These are phyloP conservation scores for Rhizophora mangle DNA, from an alignment of 345 rosid genomes.

Conservation along the genomic window DNA sequence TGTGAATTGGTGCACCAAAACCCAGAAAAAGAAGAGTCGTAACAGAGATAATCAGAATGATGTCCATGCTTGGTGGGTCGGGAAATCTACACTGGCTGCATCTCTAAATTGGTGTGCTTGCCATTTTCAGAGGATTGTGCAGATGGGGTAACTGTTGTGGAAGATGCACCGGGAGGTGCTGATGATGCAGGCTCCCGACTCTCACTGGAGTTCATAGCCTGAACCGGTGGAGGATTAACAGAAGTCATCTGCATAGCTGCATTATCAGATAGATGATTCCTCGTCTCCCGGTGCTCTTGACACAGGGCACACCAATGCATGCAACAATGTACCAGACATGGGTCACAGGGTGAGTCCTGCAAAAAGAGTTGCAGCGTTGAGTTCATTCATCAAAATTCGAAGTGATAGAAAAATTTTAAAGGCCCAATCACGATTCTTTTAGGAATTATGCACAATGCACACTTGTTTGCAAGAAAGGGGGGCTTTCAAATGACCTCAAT, in stretches of 20 bases:
- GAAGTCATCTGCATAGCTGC: slow-evolving; percentile 37
- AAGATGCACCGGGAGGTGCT: not conserved
- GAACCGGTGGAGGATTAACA: slow-evolving; percentile 71
- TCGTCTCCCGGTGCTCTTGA: slow-evolving; percentile 92
- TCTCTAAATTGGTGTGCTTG: slow-evolving; percentile 39
- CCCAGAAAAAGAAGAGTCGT: no score
- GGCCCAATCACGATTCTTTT: no score
- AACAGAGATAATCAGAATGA: no score
- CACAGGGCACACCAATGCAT: slow-evolving; percentile 92
- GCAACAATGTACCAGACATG: slow-evolving; percentile 83
- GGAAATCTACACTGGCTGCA: slow-evolving; percentile 47
- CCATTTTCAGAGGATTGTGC: slow-evolving; percentile 40
- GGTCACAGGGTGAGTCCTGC: slow-evolving; percentile 87
- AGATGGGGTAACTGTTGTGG: not conserved
- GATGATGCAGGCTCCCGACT: slow-evolving; percentile 24
- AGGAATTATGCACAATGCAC: no score
- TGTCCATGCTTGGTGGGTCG: not conserved
- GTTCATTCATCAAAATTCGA: no score
- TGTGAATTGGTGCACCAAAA: no score
- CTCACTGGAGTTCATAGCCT: slow-evolving; percentile 58
- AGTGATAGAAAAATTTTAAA: not conserved
- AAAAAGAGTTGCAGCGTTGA: not conserved
- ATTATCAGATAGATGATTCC: slow-evolving; percentile 63
- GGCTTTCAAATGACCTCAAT: no score
- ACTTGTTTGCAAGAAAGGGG: no score